phyloP scores from a whole-genome alignment of 2,329 filamentous ascomycete species.

The Fusarium sp. region DNA sequence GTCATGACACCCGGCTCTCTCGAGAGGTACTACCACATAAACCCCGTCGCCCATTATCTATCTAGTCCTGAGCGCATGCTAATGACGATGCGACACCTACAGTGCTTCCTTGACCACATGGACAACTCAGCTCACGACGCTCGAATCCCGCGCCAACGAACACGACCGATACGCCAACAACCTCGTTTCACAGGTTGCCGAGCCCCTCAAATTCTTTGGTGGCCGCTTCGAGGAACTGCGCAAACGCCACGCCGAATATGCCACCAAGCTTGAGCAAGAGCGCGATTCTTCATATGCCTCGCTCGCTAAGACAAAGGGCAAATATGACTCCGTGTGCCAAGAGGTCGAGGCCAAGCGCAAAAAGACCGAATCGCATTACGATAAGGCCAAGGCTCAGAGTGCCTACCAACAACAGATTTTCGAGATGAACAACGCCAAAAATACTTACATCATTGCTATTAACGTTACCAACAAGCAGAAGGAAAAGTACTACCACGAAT shows the following conservation, averaged over 20 bases:
- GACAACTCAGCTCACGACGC: slow-evolving; percentile 90
- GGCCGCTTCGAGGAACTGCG: slow-evolving; percentile 88
- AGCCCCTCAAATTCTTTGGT: slow-evolving; percentile 81
- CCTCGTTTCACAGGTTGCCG: slow-evolving; percentile 82
- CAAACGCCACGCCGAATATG: slow-evolving; percentile 90
- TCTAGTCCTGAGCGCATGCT: slow-evolving; percentile 27
- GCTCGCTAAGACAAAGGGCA: slow-evolving; percentile 88
- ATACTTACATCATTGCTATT: slow-evolving; percentile 95
- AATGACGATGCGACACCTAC: slow-evolving; percentile 28
- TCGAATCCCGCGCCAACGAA: slow-evolving; percentile 88
- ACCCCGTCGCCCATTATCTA: not conserved
- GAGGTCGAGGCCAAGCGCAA: slow-evolving; percentile 95
- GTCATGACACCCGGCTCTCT: slow-evolving; percentile 93
- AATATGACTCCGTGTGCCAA: slow-evolving; percentile 92
- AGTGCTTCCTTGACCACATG: slow-evolving; percentile 96
- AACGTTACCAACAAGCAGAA: slow-evolving; percentile 98
- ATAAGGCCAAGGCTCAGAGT: slow-evolving; percentile 90
- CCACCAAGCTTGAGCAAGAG: slow-evolving; percentile 88
- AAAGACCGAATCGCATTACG: slow-evolving; percentile 93
- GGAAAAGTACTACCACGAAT: slow-evolving; percentile 96
- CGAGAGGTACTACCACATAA: slow-evolving; percentile 70
- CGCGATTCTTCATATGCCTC: slow-evolving; percentile 85
- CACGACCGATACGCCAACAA: slow-evolving; percentile 87
- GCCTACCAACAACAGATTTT: slow-evolving; percentile 91
- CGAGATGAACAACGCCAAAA: slow-evolving; percentile 98